These are phyloP conservation scores for Gonium pectorale DNA, from an alignment of 139 green algal genomes.

Conservation along the genomic window DNA sequence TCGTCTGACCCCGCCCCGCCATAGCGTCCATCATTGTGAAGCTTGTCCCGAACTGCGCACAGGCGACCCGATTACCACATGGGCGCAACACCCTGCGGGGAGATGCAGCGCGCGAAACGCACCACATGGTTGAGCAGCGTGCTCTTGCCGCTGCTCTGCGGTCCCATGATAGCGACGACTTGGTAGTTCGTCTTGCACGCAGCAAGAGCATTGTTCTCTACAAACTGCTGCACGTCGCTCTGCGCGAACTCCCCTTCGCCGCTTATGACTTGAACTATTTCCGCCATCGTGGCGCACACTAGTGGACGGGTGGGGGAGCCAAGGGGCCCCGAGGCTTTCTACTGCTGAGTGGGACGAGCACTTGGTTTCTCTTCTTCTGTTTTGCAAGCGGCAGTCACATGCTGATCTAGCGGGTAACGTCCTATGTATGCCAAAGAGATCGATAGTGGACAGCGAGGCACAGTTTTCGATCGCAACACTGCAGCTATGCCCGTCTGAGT, in stretches of 20 bases:
- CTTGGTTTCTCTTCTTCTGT: no score
- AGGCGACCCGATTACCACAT: not conserved
- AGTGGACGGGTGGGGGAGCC: no score
- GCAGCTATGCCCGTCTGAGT: no score
- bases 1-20: conserved; percentile 88
- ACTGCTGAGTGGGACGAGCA: no score
- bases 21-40: conserved; percentile 98
- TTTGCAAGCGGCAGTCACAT: no score
- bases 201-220: conserved; percentile 53
- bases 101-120: not conserved
- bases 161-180: conserved; percentile 97
- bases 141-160: conserved; percentile 94
- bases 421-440: no score
- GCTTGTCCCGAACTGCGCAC: conserved; percentile 88
- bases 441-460: no score
- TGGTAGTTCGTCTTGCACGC: conserved; percentile 77
- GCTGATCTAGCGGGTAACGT: no score
- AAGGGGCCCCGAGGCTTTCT: no score
- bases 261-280: conserved; percentile 71
- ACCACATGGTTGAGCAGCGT: conserved; percentile 94
- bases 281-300: no score
- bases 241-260: conserved; percentile 72
- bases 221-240: conserved; percentile 57
- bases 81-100: not conserved
- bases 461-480: no score